Percentiles rank a stretch among this genome's conserved stretches.
Conservation (phyloP, 2,329 filamentous ascomycete species). For the Emergomyces pasteurianus region DNA sequence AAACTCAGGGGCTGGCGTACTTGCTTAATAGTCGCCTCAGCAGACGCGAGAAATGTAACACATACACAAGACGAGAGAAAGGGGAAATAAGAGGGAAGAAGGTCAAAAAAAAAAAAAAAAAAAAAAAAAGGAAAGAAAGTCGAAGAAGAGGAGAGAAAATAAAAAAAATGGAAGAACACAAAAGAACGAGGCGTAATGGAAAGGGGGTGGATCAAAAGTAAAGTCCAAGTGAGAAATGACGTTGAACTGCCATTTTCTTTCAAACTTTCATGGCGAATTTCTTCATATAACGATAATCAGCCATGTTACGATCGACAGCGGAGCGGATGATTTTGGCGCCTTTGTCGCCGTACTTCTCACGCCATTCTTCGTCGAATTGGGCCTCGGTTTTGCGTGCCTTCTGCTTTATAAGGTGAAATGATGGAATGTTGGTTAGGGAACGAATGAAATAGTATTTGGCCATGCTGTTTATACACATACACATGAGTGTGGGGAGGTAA, state of each 20-base stretch:
- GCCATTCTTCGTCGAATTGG: slow-evolving; percentile 48
- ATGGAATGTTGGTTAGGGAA: not conserved
- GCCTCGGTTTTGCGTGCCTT: slow-evolving; percentile 37
- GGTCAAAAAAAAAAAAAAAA: not conserved
- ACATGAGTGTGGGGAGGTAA: no score
- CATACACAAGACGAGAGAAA: not conserved
- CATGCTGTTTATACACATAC: not conserved
- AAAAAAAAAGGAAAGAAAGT: no score
- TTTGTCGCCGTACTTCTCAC: slow-evolving; percentile 48
- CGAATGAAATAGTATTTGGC: not conserved
- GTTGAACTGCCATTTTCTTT: not conserved
- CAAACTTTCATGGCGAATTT: slow-evolving; percentile 48
- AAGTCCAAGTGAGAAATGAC: not conserved
- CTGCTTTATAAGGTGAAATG: slow-evolving; percentile 10
- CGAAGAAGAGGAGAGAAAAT: no score
- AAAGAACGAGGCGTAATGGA: not conserved
- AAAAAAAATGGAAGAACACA: not conserved
- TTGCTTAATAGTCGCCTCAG: not conserved
- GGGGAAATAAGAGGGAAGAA: not conserved
- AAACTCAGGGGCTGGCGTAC: not conserved
- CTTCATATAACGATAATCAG: slow-evolving; percentile 53
- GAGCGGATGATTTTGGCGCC: slow-evolving; percentile 47
- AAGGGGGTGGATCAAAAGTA: not conserved
- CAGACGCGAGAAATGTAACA: not conserved
- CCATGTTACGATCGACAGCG: slow-evolving; percentile 47